Conservation (phyloP, 2,329 filamentous ascomycete genomes). For the Colletotrichum sp. region DNA sequence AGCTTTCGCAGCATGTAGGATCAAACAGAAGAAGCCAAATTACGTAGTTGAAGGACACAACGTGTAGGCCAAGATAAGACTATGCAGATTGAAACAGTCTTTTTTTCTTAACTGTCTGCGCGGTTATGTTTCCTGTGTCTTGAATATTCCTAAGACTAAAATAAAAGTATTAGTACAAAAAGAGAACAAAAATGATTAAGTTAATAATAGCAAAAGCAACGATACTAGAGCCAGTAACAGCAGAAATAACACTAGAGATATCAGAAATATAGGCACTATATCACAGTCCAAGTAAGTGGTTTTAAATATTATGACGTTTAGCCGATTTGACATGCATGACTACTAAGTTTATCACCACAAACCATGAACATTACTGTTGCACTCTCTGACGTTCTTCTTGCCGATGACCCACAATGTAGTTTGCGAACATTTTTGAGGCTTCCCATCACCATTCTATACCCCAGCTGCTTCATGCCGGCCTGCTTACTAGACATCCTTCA, state of each 20-base stretch:
- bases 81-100: no score
- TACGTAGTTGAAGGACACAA: neutral
- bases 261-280: neutral
- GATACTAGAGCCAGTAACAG: neutral
- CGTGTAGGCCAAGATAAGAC: neutral
- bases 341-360: neutral
- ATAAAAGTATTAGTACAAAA: neutral
- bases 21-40: no score
- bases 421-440: neutral
- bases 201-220: neutral
- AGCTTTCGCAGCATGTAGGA: neutral
- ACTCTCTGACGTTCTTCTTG: neutral
- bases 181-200: neutral
- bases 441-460: neutral
- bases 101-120: neutral
- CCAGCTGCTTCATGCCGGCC: neutral
- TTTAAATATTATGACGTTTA: neutral
- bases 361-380: no score
- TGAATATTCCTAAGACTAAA: neutral
- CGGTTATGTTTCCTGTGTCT: neutral
- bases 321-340: neutral
- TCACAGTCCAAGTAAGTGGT: neutral
- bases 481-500: neutral
- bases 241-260: neutral
- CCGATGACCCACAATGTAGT: neutral